Conservation (phyloP, 306 rosid species). For the Trifolium dubium region DNA sequence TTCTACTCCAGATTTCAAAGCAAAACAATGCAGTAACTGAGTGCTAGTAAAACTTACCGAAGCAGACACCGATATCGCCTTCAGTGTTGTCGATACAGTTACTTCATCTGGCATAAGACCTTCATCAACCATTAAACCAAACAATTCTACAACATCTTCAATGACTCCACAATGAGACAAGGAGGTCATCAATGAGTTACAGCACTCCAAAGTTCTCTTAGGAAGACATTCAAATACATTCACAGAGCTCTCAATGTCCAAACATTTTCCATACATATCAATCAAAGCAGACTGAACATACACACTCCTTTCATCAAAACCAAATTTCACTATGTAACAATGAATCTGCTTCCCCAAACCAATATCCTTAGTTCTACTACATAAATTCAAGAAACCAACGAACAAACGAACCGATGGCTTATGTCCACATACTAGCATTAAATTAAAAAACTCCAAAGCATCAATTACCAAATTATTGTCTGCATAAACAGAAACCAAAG, state of each 20-base stretch:
- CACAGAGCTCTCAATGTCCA: conserved; percentile 68
- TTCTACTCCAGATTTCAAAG: conserved; percentile 73
- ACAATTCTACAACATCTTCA: conserved; percentile 80
- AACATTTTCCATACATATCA: conserved; percentile 81
- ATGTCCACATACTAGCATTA: conserved; percentile 69
- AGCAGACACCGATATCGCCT: conserved; percentile 67
- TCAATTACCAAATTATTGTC: conserved; percentile 48
- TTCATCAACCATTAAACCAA: conserved; percentile 76
- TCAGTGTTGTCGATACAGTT: conserved; percentile 69
- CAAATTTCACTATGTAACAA: conserved; percentile 59
- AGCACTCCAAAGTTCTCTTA: conserved; percentile 60
- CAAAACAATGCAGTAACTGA: conserved; percentile 62
- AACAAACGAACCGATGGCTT: conserved; percentile 74
- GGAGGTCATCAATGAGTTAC: conserved; percentile 88
- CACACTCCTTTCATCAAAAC: conserved; percentile 61
- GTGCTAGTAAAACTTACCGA: conserved; percentile 53
- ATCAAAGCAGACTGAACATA: conserved; percentile 81
- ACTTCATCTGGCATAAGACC: conserved; percentile 70
- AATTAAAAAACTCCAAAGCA: conserved; percentile 55
- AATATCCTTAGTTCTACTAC: conserved; percentile 56
- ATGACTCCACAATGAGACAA: conserved; percentile 59
- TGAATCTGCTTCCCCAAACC: conserved; percentile 73
- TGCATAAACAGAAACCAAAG: conserved; percentile 64
- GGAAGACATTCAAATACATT: conserved; percentile 60
- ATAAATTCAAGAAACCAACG: conserved; percentile 64